phyloP scores from a whole-genome alignment of 2,329 filamentous ascomycete genomes.

The Colletotrichum karsti region DNA sequence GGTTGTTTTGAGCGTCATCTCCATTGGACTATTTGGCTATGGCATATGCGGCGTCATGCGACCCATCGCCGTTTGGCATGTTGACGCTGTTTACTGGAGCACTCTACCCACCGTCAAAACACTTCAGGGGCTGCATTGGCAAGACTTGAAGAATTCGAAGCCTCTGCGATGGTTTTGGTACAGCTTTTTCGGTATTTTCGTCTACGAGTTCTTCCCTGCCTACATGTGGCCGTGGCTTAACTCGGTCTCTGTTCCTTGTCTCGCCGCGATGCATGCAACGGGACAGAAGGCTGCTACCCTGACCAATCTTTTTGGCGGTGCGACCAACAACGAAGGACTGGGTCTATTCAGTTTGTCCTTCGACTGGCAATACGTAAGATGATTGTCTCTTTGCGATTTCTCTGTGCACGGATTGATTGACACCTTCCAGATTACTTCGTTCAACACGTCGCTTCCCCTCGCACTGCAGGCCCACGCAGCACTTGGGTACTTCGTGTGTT shows the following conservation, averaged over 20 bases:
- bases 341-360: constrained; percentile 58
- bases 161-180: constrained; percentile 63
- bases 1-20: constrained; percentile 58
- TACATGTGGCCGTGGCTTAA: constrained; percentile 66
- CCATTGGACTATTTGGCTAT: constrained; percentile 64
- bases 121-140: constrained; percentile 63
- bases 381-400: constrained; percentile 1
- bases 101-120: constrained; percentile 61
- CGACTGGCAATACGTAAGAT: constrained; percentile 64
- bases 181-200: constrained; percentile 54
- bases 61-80: constrained; percentile 63
- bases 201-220: constrained; percentile 62
- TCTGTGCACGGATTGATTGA: constrained; percentile 31
- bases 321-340: constrained; percentile 60
- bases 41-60: constrained; percentile 62
- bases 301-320: constrained; percentile 60
- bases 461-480: constrained; percentile 56
- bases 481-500: constrained; percentile 57
- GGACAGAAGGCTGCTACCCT: constrained; percentile 52
- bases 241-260: constrained; percentile 61
- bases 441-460: constrained; percentile 60
- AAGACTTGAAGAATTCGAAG: constrained; percentile 57
- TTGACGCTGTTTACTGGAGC: constrained; percentile 65
- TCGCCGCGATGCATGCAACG: constrained; percentile 60
- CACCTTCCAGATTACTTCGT: constrained; percentile 54